Evolutionary conservation across 1,284 basidiomycete genomes (phyloP).

Genomic region (Sanghuangporus sanghuang): DNA sequence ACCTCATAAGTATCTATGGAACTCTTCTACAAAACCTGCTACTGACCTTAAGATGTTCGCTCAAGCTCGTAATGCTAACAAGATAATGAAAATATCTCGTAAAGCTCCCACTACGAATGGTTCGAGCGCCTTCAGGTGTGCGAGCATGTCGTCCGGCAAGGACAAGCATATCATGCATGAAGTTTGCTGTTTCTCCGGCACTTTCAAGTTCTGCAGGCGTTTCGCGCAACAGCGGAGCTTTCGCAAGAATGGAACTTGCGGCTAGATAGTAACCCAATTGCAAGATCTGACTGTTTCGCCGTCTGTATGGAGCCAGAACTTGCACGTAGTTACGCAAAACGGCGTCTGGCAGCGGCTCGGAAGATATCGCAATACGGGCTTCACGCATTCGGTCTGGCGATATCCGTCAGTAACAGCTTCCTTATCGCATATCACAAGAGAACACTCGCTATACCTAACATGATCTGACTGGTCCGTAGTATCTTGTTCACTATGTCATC

Average conservation of each 20-base stretch:
- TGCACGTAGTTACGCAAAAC: slow-evolving; percentile 24
- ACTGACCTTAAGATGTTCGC: slow-evolving; percentile 17
- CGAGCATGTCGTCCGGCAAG: slow-evolving; percentile 23
- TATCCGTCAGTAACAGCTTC: neutral
- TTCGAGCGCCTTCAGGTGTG: slow-evolving; percentile 23
- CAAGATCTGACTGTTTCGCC: slow-evolving; percentile 21
- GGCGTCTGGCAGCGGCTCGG: slow-evolving; percentile 21
- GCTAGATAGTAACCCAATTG: slow-evolving; percentile 24
- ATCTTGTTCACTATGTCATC: slow-evolving; percentile 21
- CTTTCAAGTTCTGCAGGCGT: slow-evolving; percentile 21
- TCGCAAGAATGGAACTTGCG: slow-evolving; percentile 26
- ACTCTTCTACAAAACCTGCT: neutral
- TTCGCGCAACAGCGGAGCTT: slow-evolving; percentile 28
- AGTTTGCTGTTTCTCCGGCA: slow-evolving; percentile 17
- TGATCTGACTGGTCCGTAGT: slow-evolving; percentile 24
- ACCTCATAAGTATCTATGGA: neutral
- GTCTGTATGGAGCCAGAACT: slow-evolving; percentile 25
- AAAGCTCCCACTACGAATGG: slow-evolving; percentile 24
- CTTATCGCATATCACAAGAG: neutral
- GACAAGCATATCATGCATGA: slow-evolving; percentile 29
- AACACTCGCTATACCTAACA: slow-evolving; percentile 19
- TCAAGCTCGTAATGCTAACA: slow-evolving; percentile 16
- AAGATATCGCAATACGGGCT: slow-evolving; percentile 24
- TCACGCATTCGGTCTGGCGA: slow-evolving; percentile 23
- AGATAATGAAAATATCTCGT: slow-evolving; percentile 23